phyloP scores from a whole-genome alignment of 768 basidiomycete species.

The Wakefieldia striispora region DNA sequence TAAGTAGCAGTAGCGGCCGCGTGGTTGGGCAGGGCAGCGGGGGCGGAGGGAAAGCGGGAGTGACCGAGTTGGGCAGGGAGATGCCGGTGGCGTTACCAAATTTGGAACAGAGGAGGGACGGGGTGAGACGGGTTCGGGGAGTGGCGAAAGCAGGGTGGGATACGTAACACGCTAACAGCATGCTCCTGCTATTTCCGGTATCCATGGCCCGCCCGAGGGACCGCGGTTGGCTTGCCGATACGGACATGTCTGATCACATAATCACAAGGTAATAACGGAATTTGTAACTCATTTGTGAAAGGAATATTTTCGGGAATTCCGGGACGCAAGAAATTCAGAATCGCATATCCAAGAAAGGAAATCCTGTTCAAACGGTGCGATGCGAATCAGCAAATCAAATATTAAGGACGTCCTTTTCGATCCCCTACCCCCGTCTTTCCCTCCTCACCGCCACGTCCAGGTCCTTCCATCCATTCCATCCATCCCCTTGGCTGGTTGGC shows the following conservation, averaged over 20 bases:
- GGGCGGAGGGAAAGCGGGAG: constrained; percentile 15
- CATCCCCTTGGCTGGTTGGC: background rate
- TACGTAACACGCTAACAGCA: constrained; percentile 31
- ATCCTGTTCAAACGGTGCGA: constrained; percentile 26
- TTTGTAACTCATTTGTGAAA: constrained; percentile 28
- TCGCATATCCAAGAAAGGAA: constrained; percentile 15
- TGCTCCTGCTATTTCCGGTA: constrained; percentile 13
- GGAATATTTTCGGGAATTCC: constrained; percentile 26
- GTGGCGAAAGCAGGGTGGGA: constrained; percentile 26
- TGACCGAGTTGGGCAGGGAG: constrained; percentile 19
- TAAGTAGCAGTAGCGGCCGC: background rate
- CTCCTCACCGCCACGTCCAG: constrained; percentile 22
- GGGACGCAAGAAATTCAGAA: constrained; percentile 23
- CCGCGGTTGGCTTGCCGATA: constrained; percentile 34
- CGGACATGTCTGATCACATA: constrained; percentile 23
- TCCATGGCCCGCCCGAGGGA: constrained; percentile 26
- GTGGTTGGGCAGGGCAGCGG: constrained; percentile 9
- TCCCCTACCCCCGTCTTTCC: constrained; percentile 21
- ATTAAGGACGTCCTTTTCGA: constrained; percentile 34
- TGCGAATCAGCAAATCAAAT: constrained; percentile 40
- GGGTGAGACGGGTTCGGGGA: too few relatives aligned
- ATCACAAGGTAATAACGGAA: constrained; percentile 33
- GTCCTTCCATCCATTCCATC: background rate
- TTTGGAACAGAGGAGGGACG: background rate
- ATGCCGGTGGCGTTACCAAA: constrained; percentile 28